Percentiles rank a stretch among this genome's conserved stretches.
Conservation (phyloP, 129 eudicot species). For the Flaveria trinervia region DNA sequence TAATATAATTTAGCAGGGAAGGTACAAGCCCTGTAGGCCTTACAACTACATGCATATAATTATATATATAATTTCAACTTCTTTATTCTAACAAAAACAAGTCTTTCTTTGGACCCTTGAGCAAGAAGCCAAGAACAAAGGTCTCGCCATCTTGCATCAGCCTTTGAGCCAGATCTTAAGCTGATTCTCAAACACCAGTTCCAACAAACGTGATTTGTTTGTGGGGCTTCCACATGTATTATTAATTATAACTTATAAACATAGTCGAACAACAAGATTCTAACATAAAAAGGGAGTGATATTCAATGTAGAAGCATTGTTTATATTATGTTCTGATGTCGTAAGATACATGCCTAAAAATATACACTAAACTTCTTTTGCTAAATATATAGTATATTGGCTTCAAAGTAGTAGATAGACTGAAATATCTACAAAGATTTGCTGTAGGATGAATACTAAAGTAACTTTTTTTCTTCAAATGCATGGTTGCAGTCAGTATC, state of each 20-base stretch:
- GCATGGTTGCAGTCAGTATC: neutral
- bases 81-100: neutral
- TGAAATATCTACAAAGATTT: neutral
- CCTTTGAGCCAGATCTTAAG: conserved; percentile 4
- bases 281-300: neutral
- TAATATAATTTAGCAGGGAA: neutral
- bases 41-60: too few relatives aligned
- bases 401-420: neutral
- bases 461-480: too few relatives aligned
- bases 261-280: neutral
- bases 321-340: neutral
- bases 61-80: neutral
- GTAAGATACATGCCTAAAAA: neutral
- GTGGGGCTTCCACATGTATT: neutral
- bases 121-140: neutral
- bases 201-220: neutral
- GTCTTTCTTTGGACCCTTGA: conserved; percentile 10
- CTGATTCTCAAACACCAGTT: neutral
- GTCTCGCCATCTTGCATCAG: conserved; percentile 9
- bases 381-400: neutral
- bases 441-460: neutral
- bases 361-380: neutral
- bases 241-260: neutral
- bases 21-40: neutral
- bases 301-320: neutral